phyloP scores from a whole-genome alignment of 371 early-diverging fungal genomes.

The Smittium mucronatum region DNA sequence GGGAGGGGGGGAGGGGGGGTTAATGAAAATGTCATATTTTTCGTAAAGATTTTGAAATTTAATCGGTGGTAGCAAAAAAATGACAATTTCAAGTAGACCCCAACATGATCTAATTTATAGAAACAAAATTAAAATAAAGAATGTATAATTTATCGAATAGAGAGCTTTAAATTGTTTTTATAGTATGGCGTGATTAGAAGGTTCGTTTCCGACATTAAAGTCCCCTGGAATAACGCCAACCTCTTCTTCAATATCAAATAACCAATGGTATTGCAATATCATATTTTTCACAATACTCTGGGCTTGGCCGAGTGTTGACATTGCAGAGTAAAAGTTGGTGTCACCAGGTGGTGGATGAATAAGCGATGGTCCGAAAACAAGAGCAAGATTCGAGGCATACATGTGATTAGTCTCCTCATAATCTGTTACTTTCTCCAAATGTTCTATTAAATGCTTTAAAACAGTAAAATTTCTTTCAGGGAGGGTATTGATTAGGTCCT shows the following conservation, averaged over 20 bases:
- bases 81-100: too few species aligned
- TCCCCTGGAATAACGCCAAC: slow-evolving; percentile 11
- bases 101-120: too few species aligned
- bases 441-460: slow-evolving; percentile 59
- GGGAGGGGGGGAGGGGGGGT: too few species aligned
- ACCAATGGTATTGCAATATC: slow-evolving; percentile 69
- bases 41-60: too few species aligned
- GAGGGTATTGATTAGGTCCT: slow-evolving; percentile 51
- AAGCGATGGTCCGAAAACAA: slow-evolving; percentile 75
- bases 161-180: too few species aligned
- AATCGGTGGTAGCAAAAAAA: too few species aligned
- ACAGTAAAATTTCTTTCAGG: slow-evolving; percentile 54
- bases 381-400: slow-evolving; percentile 74
- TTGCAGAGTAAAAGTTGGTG: slow-evolving; percentile 58
- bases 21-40: too few species aligned
- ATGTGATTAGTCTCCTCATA: slow-evolving; percentile 71
- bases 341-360: slow-evolving; percentile 58
- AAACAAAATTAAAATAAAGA: too few species aligned
- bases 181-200: too few species aligned
- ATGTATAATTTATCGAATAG: too few species aligned
- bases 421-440: slow-evolving; percentile 68
- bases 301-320: slow-evolving; percentile 68
- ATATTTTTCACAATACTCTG: slow-evolving; percentile 66
- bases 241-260: slow-evolving; percentile 66
- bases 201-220: neutral